These are phyloP conservation scores for Fraxinus paxiana DNA, from an alignment of 305 asterid species.

Conservation along the genomic window DNA sequence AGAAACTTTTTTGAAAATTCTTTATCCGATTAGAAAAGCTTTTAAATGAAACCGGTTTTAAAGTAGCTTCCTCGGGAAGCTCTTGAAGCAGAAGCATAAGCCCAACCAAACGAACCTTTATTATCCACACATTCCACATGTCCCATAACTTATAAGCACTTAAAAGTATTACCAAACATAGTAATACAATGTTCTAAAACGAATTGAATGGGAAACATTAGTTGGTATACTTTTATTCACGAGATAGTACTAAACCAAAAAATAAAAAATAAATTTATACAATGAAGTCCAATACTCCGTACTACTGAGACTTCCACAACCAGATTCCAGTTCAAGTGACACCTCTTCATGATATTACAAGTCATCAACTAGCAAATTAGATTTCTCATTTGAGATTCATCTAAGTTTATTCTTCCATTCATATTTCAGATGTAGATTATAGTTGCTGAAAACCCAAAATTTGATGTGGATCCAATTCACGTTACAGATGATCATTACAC, in stretches of 20 bases:
- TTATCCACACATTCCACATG: background rate
- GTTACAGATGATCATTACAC: background rate
- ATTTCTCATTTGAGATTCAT: background rate
- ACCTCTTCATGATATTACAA: background rate
- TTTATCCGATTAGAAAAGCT: too few species aligned
- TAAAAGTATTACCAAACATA: background rate
- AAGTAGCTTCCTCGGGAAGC: background rate
- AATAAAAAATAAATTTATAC: background rate
- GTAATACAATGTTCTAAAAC: background rate
- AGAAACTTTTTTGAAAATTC: too few species aligned
- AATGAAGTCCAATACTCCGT: background rate
- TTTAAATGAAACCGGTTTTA: too few species aligned
- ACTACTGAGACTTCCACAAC: background rate
- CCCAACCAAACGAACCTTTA: background rate
- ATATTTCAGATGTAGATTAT: background rate
- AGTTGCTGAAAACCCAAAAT: background rate
- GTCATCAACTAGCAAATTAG: background rate
- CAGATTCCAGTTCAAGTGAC: background rate
- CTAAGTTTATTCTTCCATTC: background rate
- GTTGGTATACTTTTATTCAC: background rate
- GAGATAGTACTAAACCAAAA: background rate
- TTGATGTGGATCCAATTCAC: background rate
- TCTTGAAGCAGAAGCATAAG: too few species aligned
- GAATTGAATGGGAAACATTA: background rate
- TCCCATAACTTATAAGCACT: background rate